Base-by-base conservation (phyloP, 768 basidiomycete genomes). In the Collybia sp. region DNA sequence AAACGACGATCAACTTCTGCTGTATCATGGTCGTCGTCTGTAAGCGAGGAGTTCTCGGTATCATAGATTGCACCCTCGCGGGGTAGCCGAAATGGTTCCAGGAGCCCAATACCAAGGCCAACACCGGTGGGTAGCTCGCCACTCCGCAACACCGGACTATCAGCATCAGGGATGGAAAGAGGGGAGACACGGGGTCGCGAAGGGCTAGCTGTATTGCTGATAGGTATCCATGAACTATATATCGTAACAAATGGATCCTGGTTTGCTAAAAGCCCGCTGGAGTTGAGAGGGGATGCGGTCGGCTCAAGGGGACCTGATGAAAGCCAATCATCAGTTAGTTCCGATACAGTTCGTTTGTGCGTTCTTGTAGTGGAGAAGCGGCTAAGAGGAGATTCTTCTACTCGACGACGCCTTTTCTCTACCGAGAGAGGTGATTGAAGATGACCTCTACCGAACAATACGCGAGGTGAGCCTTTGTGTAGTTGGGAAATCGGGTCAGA, bases 61-160 rank as follows among this genome's bases (percentile, higher is more conserved):
- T 42, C 53, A 36, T 48, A 48, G 45, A 32, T 37, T 19, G 44
- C 25, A 16, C 69, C 62, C 39, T 65, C 69, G 25, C 68, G 66
- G 31, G 75, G 67, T 40, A 78, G 63, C 25, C 64, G 64, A 52
- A 83, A 82, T 11, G 82, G 76, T 43, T 75, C 79, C 53, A 83
- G 65, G 34, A 83, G 64, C 6, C 77, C 78, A 44, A 81, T 69
- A 3, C 73, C 74, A 37, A 80, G 59, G 12, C 75, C 73, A 25
- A 69, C 63, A 3, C 62, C 64, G 15, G 68, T 55, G 12, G 71
- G 58, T 17, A 64, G 50, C 11, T 58, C 51, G 12, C 61, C 59
- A 47, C 61, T 72, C 46, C 76, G 65, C 37, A 79, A 58, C 13
- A 84, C 75, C 19, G 83, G 83, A 48, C 82, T 84, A 48, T 79